These are phyloP conservation scores for Metarhizium brunneum DNA, from an alignment of 2,329 filamentous ascomycete species.

Conservation along the genomic window DNA sequence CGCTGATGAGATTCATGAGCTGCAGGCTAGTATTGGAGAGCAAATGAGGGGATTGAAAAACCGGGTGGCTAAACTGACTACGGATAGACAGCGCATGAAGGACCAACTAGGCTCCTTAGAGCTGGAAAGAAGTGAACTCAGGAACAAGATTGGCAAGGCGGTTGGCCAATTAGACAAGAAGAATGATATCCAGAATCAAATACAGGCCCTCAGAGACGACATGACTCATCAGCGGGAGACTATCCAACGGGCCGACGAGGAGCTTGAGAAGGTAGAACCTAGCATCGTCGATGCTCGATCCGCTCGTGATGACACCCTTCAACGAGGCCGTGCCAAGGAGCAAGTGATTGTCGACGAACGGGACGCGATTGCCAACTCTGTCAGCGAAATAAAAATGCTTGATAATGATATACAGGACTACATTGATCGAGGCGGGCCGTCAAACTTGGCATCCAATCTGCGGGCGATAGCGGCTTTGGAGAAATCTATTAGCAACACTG, in stretches of 20 bases:
- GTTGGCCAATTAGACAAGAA: conserved; percentile 76
- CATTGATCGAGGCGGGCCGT: conserved; percentile 62
- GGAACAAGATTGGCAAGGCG: conserved; percentile 61
- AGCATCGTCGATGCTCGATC: conserved; percentile 67
- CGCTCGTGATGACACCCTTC: conserved; percentile 66
- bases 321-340: conserved; percentile 63
- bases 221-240: conserved; percentile 59
- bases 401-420: conserved; percentile 76
- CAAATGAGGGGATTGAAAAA: conserved; percentile 56
- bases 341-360: conserved; percentile 62
- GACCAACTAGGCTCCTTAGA: conserved; percentile 62
- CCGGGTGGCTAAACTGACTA: conserved; percentile 54
- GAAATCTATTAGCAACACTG: conserved; percentile 52
- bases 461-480: conserved; percentile 61
- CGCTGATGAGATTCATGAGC: conserved; percentile 74
- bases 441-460: conserved; percentile 60
- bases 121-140: conserved; percentile 66
- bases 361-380: conserved; percentile 60
- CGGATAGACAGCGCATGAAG: conserved; percentile 63
- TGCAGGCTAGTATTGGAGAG: conserved; percentile 58
- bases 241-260: conserved; percentile 60
- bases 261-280: conserved; percentile 66
- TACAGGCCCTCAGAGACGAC: conserved; percentile 63
- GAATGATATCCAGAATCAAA: conserved; percentile 56
- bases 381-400: conserved; percentile 67